Base-by-base conservation (phyloP, 768 basidiomycete genomes). In the Podaxis mareebaensis region DNA sequence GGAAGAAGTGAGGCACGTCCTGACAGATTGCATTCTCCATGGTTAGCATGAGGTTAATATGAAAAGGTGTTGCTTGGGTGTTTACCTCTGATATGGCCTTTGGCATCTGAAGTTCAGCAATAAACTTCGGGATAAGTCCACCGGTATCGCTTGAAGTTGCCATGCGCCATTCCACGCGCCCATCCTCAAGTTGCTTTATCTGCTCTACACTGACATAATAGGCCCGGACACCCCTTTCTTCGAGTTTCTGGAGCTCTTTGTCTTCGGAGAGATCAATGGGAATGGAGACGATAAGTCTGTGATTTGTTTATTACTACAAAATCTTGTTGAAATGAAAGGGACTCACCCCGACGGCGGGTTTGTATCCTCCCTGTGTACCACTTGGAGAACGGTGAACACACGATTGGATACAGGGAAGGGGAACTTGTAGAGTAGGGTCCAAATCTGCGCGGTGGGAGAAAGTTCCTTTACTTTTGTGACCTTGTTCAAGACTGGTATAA, bases 101-200 rank as follows among this genome's bases (percentile, higher is more conserved):
- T 3, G 84, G 77, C 81, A 92, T 82, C 33, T 80, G 81, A 62
- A 73, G 78, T 65, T 91, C 88, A 3, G 82, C 82, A 63, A 92
- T 61, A 65, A 88, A 90, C 15, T 77, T 75, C 0, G 91, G 91
- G 49, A 92, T 87, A 58, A 72, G 80, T 24, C 91, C 91, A 26
- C 89, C 90, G 12, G 89, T 84, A 2, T 83, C 85, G 67, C 87
- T 88, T 26, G 88, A 87, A 2, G 89, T 90, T 2, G 90, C 91
- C 91, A 93, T 91, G 44, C 84, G 79, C 91, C 91, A 93, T 73
- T 92, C 90, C 12, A 85, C 83, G 53, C 74, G 82, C 55, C 88
- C 91, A 64, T 84, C 76, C 20, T 83, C 83, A 44, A 87, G 81
- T 72, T 89, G 88, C 48, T 76, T 73, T 58, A 93, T 68, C 33